phyloP scores from a whole-genome alignment of 345 rosid genomes.

The Ceriops decandra region DNA sequence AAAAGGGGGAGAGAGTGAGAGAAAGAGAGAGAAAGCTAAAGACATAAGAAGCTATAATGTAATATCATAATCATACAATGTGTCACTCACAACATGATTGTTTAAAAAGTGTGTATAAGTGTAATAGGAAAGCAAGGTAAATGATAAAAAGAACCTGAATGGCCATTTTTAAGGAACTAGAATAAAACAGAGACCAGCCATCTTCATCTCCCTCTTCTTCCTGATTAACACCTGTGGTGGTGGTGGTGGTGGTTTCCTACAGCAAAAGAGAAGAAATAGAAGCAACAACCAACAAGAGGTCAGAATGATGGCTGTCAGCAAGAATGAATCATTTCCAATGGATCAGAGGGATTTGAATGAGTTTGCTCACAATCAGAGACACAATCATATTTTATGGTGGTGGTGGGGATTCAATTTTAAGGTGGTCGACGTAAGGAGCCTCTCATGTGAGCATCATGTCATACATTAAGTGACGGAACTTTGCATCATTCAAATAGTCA shows the following conservation, averaged over 20 bases:
- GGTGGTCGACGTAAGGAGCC: constrained; percentile 38
- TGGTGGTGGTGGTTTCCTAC: constrained; percentile 46
- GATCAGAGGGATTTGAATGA: too few relatives aligned
- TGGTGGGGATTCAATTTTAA: constrained; percentile 31
- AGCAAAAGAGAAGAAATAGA: constrained; percentile 8
- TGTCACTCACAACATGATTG: too few relatives aligned
- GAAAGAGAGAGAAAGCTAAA: neutral
- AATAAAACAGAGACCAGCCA: constrained; percentile 70
- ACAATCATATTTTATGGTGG: constrained; percentile 7
- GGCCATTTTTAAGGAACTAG: constrained; percentile 75
- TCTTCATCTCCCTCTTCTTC: constrained; percentile 54
- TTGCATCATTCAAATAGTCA: constrained; percentile 61
- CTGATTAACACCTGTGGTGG: constrained; percentile 26
- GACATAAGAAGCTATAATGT: neutral
- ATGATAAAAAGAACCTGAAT: constrained; percentile 54
- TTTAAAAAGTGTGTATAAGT: neutral
- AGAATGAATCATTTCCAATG: too few relatives aligned
- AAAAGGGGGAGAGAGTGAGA: too few relatives aligned
- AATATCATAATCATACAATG: too few relatives aligned
- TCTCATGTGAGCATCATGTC: constrained; percentile 99
- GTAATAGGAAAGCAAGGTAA: neutral
- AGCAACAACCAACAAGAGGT: neutral
- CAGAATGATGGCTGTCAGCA: too few relatives aligned
- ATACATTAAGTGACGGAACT: constrained; percentile 67
- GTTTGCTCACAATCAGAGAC: too few relatives aligned